A percentile compares a stretch with the other conserved stretches of the same genome.
phyloP scores from a whole-genome alignment of 768 basidiomycete genomes.

The Mycena vulgaris region DNA sequence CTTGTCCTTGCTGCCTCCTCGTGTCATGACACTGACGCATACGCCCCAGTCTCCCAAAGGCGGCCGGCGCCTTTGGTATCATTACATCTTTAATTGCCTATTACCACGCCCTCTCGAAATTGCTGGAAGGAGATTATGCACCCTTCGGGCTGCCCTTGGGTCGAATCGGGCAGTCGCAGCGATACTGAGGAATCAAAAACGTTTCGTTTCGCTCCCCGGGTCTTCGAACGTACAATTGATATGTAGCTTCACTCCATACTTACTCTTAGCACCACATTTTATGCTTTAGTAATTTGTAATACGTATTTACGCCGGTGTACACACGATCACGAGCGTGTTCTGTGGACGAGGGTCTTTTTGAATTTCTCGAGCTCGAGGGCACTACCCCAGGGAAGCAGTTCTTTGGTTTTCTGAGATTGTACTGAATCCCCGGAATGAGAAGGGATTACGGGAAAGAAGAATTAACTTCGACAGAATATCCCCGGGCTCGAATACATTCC shows the following conservation, averaged over 20 bases:
- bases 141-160: conserved; percentile 31
- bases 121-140: conserved; percentile 26
- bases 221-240: conserved; percentile 14
- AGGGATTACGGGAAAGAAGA: conserved; percentile 5
- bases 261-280: conserved; percentile 7
- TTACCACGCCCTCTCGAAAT: conserved; percentile 28
- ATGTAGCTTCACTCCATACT: background rate
- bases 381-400: conserved; percentile 15
- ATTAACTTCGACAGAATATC: background rate
- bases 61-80: conserved; percentile 31
- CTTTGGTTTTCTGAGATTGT: conserved; percentile 10
- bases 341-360: conserved; percentile 13
- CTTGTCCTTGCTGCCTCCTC: conserved; percentile 1
- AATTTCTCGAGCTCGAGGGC: conserved; percentile 22
- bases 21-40: conserved; percentile 11
- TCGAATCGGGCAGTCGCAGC: conserved; percentile 20
- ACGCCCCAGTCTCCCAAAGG: conserved; percentile 21
- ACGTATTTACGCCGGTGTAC: conserved; percentile 5
- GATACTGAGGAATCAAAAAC: conserved; percentile 16
- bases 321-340: conserved; percentile 1
- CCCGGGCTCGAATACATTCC: no score
- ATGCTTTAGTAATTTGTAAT: conserved; percentile 15
- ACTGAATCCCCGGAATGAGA: conserved; percentile 10
- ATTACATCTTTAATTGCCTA: conserved; percentile 30
- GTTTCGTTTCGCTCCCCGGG: conserved; percentile 9